phyloP scores from a whole-genome alignment of 352 stramenopile genomes.

The Blastocystis hominis region DNA sequence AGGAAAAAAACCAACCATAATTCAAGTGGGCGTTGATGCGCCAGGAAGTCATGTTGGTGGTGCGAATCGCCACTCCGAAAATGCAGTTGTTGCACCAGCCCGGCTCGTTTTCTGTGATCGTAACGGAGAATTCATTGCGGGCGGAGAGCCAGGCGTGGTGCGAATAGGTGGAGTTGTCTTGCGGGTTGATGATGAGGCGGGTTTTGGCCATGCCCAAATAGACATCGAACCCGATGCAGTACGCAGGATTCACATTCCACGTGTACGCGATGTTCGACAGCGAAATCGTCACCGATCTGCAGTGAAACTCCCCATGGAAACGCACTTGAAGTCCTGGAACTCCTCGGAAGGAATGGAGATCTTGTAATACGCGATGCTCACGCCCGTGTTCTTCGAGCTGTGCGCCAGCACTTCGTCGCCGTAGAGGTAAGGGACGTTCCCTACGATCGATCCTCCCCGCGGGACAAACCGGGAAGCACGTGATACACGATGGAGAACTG shows the following conservation, averaged over 20 bases:
- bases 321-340: not conserved
- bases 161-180: not conserved
- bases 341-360: slow-evolving; percentile 21
- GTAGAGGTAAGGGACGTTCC: not conserved
- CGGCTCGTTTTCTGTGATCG: slow-evolving; percentile 11
- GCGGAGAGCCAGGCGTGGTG: not conserved
- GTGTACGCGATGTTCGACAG: slow-evolving; percentile 15
- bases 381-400: not conserved
- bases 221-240: not conserved
- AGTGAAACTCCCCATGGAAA: not conserved
- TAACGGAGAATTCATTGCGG: not conserved
- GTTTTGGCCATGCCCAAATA: not conserved
- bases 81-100: slow-evolving; percentile 32
- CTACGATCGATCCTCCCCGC: not conserved
- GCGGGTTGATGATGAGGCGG: not conserved
- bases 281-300: not conserved
- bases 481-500: not conserved
- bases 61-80: slow-evolving; percentile 4
- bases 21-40: not conserved
- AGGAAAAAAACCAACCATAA: not conserved
- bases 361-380: slow-evolving; percentile 13
- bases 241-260: not conserved
- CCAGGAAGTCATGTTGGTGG: slow-evolving; percentile 1
- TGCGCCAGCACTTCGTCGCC: not conserved
- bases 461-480: not conserved